phyloP scores from a whole-genome alignment of 2,329 filamentous ascomycete species.

The Botrytis hyacinthi region DNA sequence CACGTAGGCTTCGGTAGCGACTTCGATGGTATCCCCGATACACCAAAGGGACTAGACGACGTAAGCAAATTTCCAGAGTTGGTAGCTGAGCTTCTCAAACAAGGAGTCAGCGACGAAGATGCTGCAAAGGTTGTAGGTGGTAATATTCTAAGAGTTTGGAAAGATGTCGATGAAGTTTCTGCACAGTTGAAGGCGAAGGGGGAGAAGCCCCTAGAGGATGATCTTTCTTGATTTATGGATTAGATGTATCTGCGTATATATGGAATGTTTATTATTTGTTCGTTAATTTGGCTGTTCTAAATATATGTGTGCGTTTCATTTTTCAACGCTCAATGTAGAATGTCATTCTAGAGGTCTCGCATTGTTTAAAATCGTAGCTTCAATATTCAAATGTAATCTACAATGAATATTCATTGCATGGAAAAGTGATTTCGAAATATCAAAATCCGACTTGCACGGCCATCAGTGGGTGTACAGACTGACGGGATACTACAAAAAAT shows the following conservation, averaged over 20 bases:
- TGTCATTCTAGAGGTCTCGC: no score
- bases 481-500: no score
- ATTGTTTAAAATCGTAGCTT: no score
- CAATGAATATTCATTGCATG: no score
- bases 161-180: slow-evolving; percentile 71
- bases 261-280: no score
- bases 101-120: slow-evolving; percentile 72
- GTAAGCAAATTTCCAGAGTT: slow-evolving; percentile 80
- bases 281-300: no score
- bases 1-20: slow-evolving; percentile 88
- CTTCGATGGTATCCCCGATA: slow-evolving; percentile 72
- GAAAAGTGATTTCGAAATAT: no score
- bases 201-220: slow-evolving; percentile 49
- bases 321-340: no score
- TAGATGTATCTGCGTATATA: neutral
- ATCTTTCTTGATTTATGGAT: slow-evolving; percentile 38
- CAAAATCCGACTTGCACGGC: no score
- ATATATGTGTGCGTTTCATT: no score
- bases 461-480: no score
- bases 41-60: slow-evolving; percentile 76
- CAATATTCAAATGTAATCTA: no score
- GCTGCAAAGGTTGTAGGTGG: slow-evolving; percentile 72
- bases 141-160: slow-evolving; percentile 84
- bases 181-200: slow-evolving; percentile 60
- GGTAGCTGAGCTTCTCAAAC: slow-evolving; percentile 68